Evolutionary conservation across 2,329 filamentous ascomycete species (phyloP).

Genomic region (Tolypocladium pustulatum): DNA sequence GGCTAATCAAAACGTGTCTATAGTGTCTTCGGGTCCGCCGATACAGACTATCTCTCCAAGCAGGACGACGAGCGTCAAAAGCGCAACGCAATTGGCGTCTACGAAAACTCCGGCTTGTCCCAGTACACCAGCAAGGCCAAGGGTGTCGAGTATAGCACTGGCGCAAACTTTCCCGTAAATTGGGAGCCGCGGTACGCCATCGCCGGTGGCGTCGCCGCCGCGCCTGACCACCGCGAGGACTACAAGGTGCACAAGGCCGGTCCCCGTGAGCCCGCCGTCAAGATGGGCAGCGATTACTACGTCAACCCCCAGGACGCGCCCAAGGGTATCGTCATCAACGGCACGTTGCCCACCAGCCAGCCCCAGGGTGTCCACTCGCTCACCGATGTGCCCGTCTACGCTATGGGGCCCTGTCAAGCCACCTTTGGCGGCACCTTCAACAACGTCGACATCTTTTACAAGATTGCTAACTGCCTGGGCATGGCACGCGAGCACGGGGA

Average conservation of each 20-base stretch:
- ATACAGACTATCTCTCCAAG: slow-evolving; percentile 64
- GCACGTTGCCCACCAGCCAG: slow-evolving; percentile 55
- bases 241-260: slow-evolving; percentile 60
- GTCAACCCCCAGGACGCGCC: slow-evolving; percentile 57
- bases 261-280: slow-evolving; percentile 50
- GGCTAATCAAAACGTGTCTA: neutral
- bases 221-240: slow-evolving; percentile 67
- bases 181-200: slow-evolving; percentile 81
- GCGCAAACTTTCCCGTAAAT: slow-evolving; percentile 67
- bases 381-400: slow-evolving; percentile 70
- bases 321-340: slow-evolving; percentile 63
- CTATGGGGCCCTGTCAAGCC: slow-evolving; percentile 69
- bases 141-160: slow-evolving; percentile 59
- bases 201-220: slow-evolving; percentile 59
- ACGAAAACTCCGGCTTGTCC: slow-evolving; percentile 62
- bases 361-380: slow-evolving; percentile 64
- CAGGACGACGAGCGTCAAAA: slow-evolving; percentile 59
- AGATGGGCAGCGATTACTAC: slow-evolving; percentile 46
- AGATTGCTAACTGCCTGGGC: slow-evolving; percentile 59
- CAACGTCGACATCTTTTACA: slow-evolving; percentile 66
- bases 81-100: slow-evolving; percentile 64
- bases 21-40: slow-evolving; percentile 65
- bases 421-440: slow-evolving; percentile 61
- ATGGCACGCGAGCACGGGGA: slow-evolving; percentile 23
- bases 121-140: slow-evolving; percentile 56